Evolutionary conservation across 1,139 yeast species (phyloP), one percentile per base, ranked within the genome.

Genomic region (Candida sp.): DNA sequence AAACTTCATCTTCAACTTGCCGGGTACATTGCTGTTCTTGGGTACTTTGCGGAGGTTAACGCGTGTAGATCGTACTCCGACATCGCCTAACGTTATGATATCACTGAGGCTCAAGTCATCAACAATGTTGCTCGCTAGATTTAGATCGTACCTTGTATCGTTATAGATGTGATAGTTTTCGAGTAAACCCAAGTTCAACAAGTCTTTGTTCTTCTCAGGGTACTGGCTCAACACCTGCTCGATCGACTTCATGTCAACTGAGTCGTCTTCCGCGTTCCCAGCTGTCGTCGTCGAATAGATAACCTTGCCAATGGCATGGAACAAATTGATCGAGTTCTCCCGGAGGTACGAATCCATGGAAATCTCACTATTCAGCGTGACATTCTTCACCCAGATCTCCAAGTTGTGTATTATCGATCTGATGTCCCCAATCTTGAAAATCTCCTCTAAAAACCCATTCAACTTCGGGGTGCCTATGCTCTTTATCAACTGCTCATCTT

Each of bases 251-350:
- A 53, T 65, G 51, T 70, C 77, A 3, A 59, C 46, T 33, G 63
- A 65, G 5, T 63, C 64, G 34, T 63, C 66, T 4, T 63, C 63
- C n/a, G n/a, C 35, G 9, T 39, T 42, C 30, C 42, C 35, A n/a
- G 37, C 39, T 22, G 46, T 39, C 12, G 51, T 45, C 8, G 50
- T 49, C 0, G 93, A 90, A 61, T 77, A 81, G 0, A 88, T 70
- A 5, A 86, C 71, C 57, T 85, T 87, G 0, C 94, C 94, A 34
- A 86, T 72, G 0, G 89, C 88, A 69, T 88, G 93, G 59, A 87
- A 88, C 25, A 84, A 71, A 39, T 81, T 76, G 23, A 87, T 60
- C 8, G 81, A 80, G 7, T 70, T 68, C 54, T 85, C 88, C 54
- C 72, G 56, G 31, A 56, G 48, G 45, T 55, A 59, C 12, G 40